Conservation (phyloP, 192 early-diverging fungal genomes). For the Linnemannia zychae region DNA sequence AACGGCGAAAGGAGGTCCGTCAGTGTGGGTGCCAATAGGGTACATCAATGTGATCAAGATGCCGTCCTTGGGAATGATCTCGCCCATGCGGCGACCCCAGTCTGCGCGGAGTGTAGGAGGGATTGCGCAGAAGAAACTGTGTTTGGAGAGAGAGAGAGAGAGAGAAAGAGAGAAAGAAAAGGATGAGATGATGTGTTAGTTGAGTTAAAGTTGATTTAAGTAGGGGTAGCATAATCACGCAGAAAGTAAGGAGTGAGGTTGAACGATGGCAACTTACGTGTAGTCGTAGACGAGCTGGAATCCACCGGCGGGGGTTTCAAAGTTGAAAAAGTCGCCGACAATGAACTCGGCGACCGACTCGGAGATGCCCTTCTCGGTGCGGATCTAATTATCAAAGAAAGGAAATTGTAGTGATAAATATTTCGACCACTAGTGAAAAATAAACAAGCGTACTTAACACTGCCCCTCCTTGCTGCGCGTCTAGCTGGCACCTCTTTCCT, state of each 20-base stretch:
- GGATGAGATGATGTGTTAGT: not conserved
- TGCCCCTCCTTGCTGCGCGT: not conserved
- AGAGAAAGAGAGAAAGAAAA: not conserved
- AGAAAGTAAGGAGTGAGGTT: no score
- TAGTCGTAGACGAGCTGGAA: constrained; percentile 89
- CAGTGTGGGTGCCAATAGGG: constrained; percentile 74
- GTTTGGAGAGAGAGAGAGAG: not conserved
- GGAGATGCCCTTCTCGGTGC: constrained; percentile 41
- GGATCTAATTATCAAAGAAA: constrained; percentile 21
- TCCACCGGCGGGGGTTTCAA: constrained; percentile 62
- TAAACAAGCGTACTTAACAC: not conserved
- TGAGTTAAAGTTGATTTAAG: no score
- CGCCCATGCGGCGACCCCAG: constrained; percentile 77
- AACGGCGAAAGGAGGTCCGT: constrained; percentile 83
- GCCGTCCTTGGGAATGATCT: constrained; percentile 75
- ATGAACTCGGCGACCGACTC: constrained; percentile 66
- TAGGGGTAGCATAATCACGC: no score
- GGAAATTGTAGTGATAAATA: not conserved
- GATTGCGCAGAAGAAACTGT: constrained; percentile 85
- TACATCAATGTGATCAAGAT: constrained; percentile 83
- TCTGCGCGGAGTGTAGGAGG: constrained; percentile 68
- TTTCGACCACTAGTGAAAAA: not conserved
- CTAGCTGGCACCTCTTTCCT: not conserved
- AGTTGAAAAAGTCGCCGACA: constrained; percentile 80
- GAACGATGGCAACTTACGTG: constrained; percentile 64